Conservation (phyloP, 2,329 filamentous ascomycete genomes). For the Colletotrichum chrysophilum region DNA sequence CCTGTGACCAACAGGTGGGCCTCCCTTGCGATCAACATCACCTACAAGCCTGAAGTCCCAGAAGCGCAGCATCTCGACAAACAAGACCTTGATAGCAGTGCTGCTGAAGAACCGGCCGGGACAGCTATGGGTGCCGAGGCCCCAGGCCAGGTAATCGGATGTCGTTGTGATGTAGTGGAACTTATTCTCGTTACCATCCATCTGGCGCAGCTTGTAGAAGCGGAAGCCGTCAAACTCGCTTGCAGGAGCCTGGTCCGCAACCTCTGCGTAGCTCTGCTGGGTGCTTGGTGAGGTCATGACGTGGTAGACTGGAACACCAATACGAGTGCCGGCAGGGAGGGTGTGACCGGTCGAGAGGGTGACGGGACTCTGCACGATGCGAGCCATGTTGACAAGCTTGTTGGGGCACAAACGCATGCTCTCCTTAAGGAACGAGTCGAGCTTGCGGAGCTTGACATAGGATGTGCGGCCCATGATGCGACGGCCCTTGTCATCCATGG, state of each 20-base stretch:
- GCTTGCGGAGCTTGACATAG: slow-evolving; percentile 27
- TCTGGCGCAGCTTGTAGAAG: slow-evolving; percentile 25
- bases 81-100: slow-evolving; percentile 38
- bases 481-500: slow-evolving; percentile 1
- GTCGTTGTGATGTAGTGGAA: slow-evolving; percentile 34
- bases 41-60: slow-evolving; percentile 28
- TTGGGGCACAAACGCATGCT: slow-evolving; percentile 34
- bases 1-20: slow-evolving; percentile 3
- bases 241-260: slow-evolving; percentile 11
- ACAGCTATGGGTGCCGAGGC: slow-evolving; percentile 40
- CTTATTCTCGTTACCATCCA: slow-evolving; percentile 21
- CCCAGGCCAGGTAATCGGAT: slow-evolving; percentile 35
- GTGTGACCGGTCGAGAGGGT: slow-evolving; percentile 32
- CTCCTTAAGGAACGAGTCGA: slow-evolving; percentile 42
- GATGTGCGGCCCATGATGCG: not conserved
- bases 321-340: slow-evolving; percentile 29
- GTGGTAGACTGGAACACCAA: slow-evolving; percentile 28
- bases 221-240: slow-evolving; percentile 28
- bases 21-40: slow-evolving; percentile 7
- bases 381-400: slow-evolving; percentile 15
- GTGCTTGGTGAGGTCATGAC: slow-evolving; percentile 21
- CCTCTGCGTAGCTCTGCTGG: slow-evolving; percentile 19
- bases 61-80: slow-evolving; percentile 27
- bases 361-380: slow-evolving; percentile 22
- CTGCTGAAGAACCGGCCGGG: slow-evolving; percentile 31